Conservation (phyloP, 768 basidiomycete genomes). For the Cyclocybe aegerita region DNA sequence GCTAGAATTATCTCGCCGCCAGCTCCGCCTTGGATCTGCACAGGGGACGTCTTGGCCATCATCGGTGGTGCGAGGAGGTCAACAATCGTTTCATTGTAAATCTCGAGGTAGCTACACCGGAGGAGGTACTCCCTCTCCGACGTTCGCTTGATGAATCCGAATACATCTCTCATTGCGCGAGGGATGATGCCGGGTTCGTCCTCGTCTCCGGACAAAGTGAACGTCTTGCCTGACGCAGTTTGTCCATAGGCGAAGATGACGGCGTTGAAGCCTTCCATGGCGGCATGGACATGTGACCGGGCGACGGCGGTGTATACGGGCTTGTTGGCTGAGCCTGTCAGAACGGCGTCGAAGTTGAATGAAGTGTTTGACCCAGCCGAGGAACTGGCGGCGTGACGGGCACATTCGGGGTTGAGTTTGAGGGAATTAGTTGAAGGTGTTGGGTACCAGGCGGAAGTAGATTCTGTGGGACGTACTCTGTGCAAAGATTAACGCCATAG, state of each 20-base stretch:
- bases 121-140: conserved; percentile 88
- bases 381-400: conserved; percentile 37
- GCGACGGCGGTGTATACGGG: conserved; percentile 76
- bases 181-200: conserved; percentile 94
- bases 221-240: conserved; percentile 68
- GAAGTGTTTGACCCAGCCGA: conserved; percentile 27
- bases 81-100: conserved; percentile 91
- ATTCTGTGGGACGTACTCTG: conserved; percentile 65
- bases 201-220: conserved; percentile 69
- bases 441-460: conserved; percentile 56
- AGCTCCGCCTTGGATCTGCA: conserved; percentile 71
- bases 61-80: conserved; percentile 79
- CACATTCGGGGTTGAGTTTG: conserved; percentile 57
- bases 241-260: conserved; percentile 96
- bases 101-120: conserved; percentile 94
- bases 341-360: conserved; percentile 74
- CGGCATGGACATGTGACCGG: conserved; percentile 78
- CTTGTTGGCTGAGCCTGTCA: conserved; percentile 79
- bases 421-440: conserved; percentile 46
- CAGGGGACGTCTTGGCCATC: conserved; percentile 52
- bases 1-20: conserved; percentile 63
- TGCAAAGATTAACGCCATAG: conserved; percentile 2
- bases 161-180: conserved; percentile 89
- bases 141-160: conserved; percentile 76
- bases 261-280: conserved; percentile 97